Percentiles rank a stretch among this genome's conserved stretches.
Evolutionary conservation across 1,284 basidiomycete species (phyloP).

Genomic region (Coniferiporia weirii): DNA sequence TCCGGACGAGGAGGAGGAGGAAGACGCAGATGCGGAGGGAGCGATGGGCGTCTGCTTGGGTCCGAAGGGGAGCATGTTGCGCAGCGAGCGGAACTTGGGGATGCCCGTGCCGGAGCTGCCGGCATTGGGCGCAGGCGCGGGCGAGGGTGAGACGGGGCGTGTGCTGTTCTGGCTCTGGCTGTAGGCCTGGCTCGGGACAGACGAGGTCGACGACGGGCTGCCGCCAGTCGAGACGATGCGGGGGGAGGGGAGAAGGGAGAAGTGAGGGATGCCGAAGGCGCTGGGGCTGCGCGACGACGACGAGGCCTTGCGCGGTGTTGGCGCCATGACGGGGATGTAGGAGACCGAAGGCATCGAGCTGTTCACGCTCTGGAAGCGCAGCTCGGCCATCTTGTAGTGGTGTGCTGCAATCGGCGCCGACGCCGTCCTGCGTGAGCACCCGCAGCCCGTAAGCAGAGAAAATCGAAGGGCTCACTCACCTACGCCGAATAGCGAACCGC

Average conservation of each 20-base stretch:
- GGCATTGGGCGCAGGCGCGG: not conserved
- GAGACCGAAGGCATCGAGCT: conserved; percentile 6
- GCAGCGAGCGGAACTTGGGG: conserved; percentile 8
- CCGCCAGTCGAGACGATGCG: not conserved
- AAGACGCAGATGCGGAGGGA: not conserved
- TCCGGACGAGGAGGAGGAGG: not conserved
- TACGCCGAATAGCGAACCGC: too few species aligned
- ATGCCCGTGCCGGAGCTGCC: not conserved
- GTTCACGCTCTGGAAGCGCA: not conserved
- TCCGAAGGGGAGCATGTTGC: conserved; percentile 16
- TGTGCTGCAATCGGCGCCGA: too few species aligned
- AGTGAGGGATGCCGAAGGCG: not conserved
- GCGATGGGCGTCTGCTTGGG: conserved; percentile 5
- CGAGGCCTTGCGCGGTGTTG: conserved; percentile 9
- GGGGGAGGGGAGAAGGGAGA: conserved; percentile 5
- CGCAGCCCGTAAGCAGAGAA: not conserved
- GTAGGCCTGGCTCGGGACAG: not conserved
- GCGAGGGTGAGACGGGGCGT: not conserved
- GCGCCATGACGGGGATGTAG: conserved; percentile 9
- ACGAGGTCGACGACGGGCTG: not conserved
- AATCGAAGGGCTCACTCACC: not conserved
- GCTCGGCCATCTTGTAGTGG: not conserved
- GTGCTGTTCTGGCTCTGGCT: too few species aligned
- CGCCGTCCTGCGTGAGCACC: not conserved
- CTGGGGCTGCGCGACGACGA: not conserved